These are phyloP conservation scores for Cinchona pubescens DNA, from an alignment of 257 asterid genomes.

Conservation along the genomic window DNA sequence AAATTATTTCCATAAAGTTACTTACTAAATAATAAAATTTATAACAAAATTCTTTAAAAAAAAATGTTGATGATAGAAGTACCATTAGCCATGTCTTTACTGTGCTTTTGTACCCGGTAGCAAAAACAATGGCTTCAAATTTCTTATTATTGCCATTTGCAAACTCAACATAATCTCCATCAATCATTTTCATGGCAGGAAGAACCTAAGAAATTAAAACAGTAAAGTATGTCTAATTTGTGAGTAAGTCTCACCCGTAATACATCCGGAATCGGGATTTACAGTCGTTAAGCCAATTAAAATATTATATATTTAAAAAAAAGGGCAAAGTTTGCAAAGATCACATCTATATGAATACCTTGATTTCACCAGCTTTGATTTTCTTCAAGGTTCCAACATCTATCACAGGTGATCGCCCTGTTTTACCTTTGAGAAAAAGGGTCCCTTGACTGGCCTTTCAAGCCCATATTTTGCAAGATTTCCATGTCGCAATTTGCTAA, in stretches of 20 bases:
- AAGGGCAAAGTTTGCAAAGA: too few species aligned
- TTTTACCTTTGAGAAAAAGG: constrained; percentile 32
- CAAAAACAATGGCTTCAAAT: constrained; percentile 48
- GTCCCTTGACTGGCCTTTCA: constrained; percentile 44
- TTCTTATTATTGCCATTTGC: constrained; percentile 16
- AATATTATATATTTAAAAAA: too few species aligned
- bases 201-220: constrained; percentile 31
- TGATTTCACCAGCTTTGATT: constrained; percentile 33
- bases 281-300: too few species aligned
- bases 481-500: constrained; percentile 25
- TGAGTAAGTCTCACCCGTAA: too few species aligned
- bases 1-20: too few species aligned
- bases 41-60: too few species aligned
- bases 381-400: constrained; percentile 54
- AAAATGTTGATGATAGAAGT: too few species aligned
- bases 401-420: constrained; percentile 51
- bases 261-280: too few species aligned
- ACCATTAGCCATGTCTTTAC: constrained; percentile 53
- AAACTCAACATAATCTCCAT: constrained; percentile 28
- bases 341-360: constrained; percentile 19
- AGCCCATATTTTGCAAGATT: constrained; percentile 40
- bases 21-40: neutral
- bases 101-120: constrained; percentile 54
- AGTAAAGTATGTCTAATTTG: too few species aligned
- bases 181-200: constrained; percentile 30